phyloP scores from a whole-genome alignment of 352 stramenopile species.

The Phytophthora tentaculata region DNA sequence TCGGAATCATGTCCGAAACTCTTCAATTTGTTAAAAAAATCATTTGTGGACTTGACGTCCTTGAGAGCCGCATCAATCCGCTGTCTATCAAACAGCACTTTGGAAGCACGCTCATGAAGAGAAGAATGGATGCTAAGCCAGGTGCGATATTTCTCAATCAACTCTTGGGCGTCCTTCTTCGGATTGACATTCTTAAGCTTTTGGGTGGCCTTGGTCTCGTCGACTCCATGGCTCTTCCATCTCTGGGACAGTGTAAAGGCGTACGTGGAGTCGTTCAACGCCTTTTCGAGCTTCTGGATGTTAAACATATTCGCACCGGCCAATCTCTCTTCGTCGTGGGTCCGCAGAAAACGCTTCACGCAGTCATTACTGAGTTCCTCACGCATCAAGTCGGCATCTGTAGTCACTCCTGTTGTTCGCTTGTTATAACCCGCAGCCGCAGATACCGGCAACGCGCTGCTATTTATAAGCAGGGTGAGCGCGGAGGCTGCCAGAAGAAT shows the following conservation, averaged over 20 bases:
- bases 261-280: slow-evolving; percentile 5
- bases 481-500: no score
- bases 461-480: no score
- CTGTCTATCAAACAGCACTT: background rate
- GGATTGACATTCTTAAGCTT: background rate
- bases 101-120: background rate
- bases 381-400: background rate
- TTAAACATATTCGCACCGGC: slow-evolving; percentile 14
- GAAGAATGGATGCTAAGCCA: no score
- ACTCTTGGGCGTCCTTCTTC: background rate
- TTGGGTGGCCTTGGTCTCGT: background rate
- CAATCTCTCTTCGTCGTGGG: slow-evolving; percentile 3
- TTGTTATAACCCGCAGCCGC: no score
- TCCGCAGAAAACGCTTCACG: background rate
- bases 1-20: background rate
- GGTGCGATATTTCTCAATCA: background rate
- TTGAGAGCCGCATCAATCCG: background rate
- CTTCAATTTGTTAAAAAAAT: slow-evolving; percentile 1
- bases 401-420: no score
- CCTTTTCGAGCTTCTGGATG: slow-evolving; percentile 3
- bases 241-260: slow-evolving; percentile 11
- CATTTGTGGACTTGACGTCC: background rate
- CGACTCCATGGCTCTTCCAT: slow-evolving; percentile 6
- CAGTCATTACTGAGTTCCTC: background rate
- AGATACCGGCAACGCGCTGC: no score